A percentile compares a stretch with the other conserved stretches of the same genome.
These are phyloP conservation scores for Rubroboletus pulcherrimus DNA, from an alignment of 768 basidiomycete species.

Conservation along the genomic window DNA sequence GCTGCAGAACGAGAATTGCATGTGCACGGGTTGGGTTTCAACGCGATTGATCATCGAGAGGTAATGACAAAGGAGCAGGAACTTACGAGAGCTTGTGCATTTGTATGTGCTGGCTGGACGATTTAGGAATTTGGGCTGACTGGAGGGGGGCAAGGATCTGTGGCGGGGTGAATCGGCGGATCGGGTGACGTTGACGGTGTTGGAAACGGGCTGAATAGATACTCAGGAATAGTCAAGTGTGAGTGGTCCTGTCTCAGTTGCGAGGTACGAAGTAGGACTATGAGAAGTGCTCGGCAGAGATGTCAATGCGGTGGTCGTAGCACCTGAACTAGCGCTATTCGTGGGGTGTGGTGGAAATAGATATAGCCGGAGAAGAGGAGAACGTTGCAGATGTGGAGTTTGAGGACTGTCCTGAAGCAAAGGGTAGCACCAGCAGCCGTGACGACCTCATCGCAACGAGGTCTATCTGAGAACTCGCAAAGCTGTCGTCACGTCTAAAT, in stretches of 20 bases:
- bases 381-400: not conserved
- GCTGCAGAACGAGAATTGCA: not conserved
- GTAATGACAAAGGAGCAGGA: not conserved
- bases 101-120: conserved; percentile 45
- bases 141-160: conserved; percentile 52
- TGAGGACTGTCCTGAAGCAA: not conserved
- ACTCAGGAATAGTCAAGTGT: conserved; percentile 35
- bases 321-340: not conserved
- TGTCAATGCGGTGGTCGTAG: not conserved
- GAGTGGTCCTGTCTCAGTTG: conserved; percentile 19
- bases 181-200: conserved; percentile 49
- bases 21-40: not conserved
- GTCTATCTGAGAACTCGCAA: not conserved
- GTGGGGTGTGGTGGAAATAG: not conserved
- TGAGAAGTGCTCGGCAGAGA: not conserved
- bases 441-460: not conserved
- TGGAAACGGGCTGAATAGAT: conserved; percentile 53
- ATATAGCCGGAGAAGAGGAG: not conserved
- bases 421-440: conserved; percentile 1
- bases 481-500: not conserved
- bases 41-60: not conserved
- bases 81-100: conserved; percentile 50
- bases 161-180: conserved; percentile 46
- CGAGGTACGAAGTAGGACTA: conserved; percentile 1
- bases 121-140: conserved; percentile 35